Evolutionary conservation across 2,329 filamentous ascomycete genomes (phyloP).

Genomic region (Trichothecium roseum): DNA sequence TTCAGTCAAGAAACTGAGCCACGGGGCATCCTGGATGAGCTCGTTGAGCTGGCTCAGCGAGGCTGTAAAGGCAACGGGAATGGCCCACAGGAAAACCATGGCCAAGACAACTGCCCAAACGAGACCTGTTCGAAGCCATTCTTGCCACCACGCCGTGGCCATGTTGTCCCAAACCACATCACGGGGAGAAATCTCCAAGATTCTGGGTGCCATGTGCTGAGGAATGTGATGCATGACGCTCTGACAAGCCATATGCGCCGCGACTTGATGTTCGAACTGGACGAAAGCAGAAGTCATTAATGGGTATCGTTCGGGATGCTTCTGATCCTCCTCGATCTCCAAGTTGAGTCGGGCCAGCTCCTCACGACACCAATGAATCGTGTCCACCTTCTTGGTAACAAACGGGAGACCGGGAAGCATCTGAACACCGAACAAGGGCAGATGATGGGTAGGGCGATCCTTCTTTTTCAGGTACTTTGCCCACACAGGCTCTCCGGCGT

Average conservation of each 20-base stretch:
- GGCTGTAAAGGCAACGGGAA: conserved; percentile 83
- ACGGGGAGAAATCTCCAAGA: conserved; percentile 86
- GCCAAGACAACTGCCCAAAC: conserved; percentile 56
- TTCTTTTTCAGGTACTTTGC: conserved; percentile 70
- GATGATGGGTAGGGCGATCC: conserved; percentile 73
- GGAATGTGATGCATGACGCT: conserved; percentile 83
- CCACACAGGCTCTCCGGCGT: conserved; percentile 62
- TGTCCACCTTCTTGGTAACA: conserved; percentile 84
- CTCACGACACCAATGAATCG: conserved; percentile 81
- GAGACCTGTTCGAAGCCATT: conserved; percentile 60
- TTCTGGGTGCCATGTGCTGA: conserved; percentile 82
- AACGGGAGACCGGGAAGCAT: conserved; percentile 76
- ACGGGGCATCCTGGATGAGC: conserved; percentile 54
- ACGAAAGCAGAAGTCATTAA: conserved; percentile 96
- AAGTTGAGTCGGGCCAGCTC: conserved; percentile 80
- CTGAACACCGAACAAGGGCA: conserved; percentile 49
- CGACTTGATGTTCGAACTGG: conserved; percentile 96
- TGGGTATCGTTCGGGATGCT: conserved; percentile 74
- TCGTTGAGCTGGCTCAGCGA: conserved; percentile 67
- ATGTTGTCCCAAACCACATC: conserved; percentile 98
- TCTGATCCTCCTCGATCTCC: conserved; percentile 86
- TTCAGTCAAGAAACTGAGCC: conserved; percentile 58
- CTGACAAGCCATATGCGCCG: conserved; percentile 97
- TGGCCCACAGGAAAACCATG: conserved; percentile 81
- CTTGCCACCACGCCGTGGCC: conserved; percentile 89